A percentile compares a stretch with the other conserved stretches of the same genome.
These are phyloP conservation scores for Eutrema japonicum DNA, from an alignment of 345 rosid genomes.

Conservation along the genomic window DNA sequence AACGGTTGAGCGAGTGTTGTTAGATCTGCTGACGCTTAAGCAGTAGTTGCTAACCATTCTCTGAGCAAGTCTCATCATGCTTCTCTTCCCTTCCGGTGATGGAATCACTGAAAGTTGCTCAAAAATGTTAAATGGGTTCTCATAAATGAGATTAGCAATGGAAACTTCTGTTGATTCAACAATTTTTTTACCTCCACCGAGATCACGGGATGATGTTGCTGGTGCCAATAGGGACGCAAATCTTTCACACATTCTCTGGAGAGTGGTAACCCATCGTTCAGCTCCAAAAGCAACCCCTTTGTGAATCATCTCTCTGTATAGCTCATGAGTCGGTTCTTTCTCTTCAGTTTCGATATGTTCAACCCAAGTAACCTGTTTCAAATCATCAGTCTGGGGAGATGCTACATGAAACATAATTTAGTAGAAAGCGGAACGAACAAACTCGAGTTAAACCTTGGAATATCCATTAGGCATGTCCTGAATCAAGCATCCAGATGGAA, in stretches of 20 bases:
- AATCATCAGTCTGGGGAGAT: neutral
- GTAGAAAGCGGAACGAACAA: neutral
- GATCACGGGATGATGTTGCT: conserved; percentile 65
- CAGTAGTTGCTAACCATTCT: conserved; percentile 90
- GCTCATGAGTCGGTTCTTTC: conserved; percentile 53
- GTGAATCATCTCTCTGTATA: conserved; percentile 68
- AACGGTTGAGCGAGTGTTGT: conserved; percentile 66
- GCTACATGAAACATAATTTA: conserved; percentile 19
- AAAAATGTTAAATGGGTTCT: neutral
- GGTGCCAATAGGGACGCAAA: conserved; percentile 77
- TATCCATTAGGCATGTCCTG: conserved; percentile 97
- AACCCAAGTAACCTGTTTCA: conserved; percentile 83
- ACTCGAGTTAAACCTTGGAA: conserved; percentile 62
- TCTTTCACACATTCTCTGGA: conserved; percentile 89
- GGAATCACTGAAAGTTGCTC: conserved; percentile 63
- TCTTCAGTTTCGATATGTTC: conserved; percentile 92
- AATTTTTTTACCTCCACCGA: conserved; percentile 65
- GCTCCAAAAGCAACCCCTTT: conserved; percentile 90
- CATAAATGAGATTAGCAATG: neutral
- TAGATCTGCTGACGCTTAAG: conserved; percentile 77
- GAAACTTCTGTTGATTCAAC: neutral
- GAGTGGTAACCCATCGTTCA: conserved; percentile 75
- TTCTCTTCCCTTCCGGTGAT: conserved; percentile 81
- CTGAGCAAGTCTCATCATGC: conserved; percentile 97
- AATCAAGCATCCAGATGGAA: conserved; percentile 96